Evolutionary conservation across 2,329 filamentous ascomycete genomes (phyloP).

Genomic region (Monilinia laxa): DNA sequence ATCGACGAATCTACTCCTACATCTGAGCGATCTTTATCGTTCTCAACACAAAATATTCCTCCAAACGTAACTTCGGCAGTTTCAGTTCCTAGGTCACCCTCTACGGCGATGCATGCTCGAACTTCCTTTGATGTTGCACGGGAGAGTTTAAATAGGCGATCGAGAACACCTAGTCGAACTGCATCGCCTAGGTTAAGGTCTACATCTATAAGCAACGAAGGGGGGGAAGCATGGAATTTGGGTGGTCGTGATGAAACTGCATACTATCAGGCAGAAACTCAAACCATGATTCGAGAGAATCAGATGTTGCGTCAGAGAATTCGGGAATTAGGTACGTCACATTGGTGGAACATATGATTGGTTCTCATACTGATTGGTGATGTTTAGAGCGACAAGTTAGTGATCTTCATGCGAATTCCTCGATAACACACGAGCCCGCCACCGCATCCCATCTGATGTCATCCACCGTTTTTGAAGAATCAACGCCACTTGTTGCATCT

Average conservation of each 20-base stretch:
- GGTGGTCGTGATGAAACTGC: conserved; percentile 71
- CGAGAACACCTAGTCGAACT: conserved; percentile 58
- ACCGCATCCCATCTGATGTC: conserved; percentile 37
- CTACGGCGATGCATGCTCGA: conserved; percentile 45
- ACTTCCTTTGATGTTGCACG: conserved; percentile 60
- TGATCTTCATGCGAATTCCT: conserved; percentile 36
- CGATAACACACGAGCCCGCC: conserved; percentile 39
- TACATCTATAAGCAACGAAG: conserved; percentile 58
- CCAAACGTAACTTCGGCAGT: conserved; percentile 43
- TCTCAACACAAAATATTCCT: conserved; percentile 43
- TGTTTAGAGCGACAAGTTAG: conserved; percentile 37
- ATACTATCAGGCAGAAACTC: conserved; percentile 80
- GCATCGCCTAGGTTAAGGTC: conserved; percentile 56
- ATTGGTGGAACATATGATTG: neutral
- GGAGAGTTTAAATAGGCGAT: conserved; percentile 54
- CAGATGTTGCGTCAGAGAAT: conserved; percentile 78
- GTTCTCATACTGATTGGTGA: conserved; percentile 21
- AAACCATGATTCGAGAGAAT: conserved; percentile 74
- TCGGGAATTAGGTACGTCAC: conserved; percentile 64
- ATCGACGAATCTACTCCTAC: conserved; percentile 46
- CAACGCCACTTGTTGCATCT: conserved; percentile 15
- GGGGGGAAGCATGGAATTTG: conserved; percentile 57
- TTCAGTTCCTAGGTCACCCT: conserved; percentile 53
- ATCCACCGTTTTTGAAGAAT: conserved; percentile 36
- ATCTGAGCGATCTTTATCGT: conserved; percentile 48